Evolutionary conservation across 164 flowering plant genomes (phyloP), one percentile per base, ranked within the genome.

Genomic region (Aristolochia contorta): DNA sequence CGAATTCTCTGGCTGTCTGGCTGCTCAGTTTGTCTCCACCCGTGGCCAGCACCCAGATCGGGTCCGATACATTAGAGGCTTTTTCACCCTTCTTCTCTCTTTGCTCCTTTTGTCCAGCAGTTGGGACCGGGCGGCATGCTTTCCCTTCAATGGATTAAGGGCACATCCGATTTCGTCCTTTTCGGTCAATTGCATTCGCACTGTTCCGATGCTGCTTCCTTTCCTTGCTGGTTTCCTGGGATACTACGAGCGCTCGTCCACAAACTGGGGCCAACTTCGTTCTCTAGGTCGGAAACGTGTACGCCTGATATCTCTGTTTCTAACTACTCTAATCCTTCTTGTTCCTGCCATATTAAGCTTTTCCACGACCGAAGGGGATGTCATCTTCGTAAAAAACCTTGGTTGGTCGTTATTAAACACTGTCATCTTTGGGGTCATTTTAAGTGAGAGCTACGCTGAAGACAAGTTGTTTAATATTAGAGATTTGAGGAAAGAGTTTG

Each of bases 331-430:
- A 37, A 48, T 83, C 61, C 85, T 92, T 32, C 82, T 83, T 52
- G 14, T 84, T 59, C 96, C 95, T 23, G 96, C 96, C 25, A 68
- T 72, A 43, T 49, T 83, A 50, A 84, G 91, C 52, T 68, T 84
- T 63, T 57, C 78, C 23, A 58, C 83, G 61, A 82, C 72, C 32
- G 74, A 59, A 25, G 82, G 71, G 16, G 79, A 71, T 62, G 69
- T 67, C 58, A 59, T 86, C 67, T 79, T 86, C 0, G 15, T 84
- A 19, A 76, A 69, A 24, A 79, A 50, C 58, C 65, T 90, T 4
- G 83, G 82, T 32, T 93, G 99, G 99, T 92, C 94, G 16, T 56
- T 90, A 72, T 85, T 76, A 6, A 86, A 88, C 62, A 87, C 91
- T 50, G 97, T 90, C n/a, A 75, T 93, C 48, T 93, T 93, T 61